These are phyloP conservation scores for Hemisphaericaspora xylanilytica DNA, from an alignment of 1,139 yeast species.

Conservation along the genomic window DNA sequence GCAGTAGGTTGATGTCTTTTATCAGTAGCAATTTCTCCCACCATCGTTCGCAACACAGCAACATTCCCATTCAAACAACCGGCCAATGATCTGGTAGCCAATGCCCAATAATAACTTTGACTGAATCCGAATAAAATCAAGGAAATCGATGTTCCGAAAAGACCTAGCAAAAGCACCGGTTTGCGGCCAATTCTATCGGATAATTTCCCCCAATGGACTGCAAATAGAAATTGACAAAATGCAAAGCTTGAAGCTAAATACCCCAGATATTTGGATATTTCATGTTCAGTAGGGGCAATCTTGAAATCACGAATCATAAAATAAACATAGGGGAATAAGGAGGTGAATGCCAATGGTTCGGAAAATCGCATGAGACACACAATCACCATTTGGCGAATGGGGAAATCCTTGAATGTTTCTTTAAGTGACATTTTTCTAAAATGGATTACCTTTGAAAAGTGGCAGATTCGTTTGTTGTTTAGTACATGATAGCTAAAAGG, in stretches of 20 bases:
- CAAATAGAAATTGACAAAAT: slow-evolving; percentile 50
- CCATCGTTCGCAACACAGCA: slow-evolving; percentile 55
- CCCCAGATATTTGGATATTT: slow-evolving; percentile 56
- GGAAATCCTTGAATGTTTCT: slow-evolving; percentile 38
- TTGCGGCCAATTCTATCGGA: slow-evolving; percentile 57
- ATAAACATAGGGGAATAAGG: slow-evolving; percentile 60
- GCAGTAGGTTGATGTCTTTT: slow-evolving; percentile 59
- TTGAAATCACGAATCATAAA: slow-evolving; percentile 60
- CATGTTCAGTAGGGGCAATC: slow-evolving; percentile 48
- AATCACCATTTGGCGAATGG: slow-evolving; percentile 47
- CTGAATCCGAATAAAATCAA: slow-evolving; percentile 53
- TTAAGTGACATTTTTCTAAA: slow-evolving; percentile 11
- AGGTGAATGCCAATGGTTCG: slow-evolving; percentile 62
- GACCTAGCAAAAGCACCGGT: slow-evolving; percentile 47
- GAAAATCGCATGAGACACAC: slow-evolving; percentile 48
- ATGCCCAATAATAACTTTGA: slow-evolving; percentile 46
- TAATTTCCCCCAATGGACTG: slow-evolving; percentile 56
- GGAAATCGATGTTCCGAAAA: slow-evolving; percentile 47
- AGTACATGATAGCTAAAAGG: too few species aligned
- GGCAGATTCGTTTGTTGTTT: too few species aligned
- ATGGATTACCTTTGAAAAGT: neutral
- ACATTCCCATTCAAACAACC: slow-evolving; percentile 62
- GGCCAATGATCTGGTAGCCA: slow-evolving; percentile 48
- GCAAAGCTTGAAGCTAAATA: slow-evolving; percentile 58
- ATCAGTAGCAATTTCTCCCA: slow-evolving; percentile 57